A percentile compares a stretch with the other conserved stretches of the same genome.
phyloP scores from a whole-genome alignment of 1,139 yeast genomes.

The Candida gigantensis region DNA sequence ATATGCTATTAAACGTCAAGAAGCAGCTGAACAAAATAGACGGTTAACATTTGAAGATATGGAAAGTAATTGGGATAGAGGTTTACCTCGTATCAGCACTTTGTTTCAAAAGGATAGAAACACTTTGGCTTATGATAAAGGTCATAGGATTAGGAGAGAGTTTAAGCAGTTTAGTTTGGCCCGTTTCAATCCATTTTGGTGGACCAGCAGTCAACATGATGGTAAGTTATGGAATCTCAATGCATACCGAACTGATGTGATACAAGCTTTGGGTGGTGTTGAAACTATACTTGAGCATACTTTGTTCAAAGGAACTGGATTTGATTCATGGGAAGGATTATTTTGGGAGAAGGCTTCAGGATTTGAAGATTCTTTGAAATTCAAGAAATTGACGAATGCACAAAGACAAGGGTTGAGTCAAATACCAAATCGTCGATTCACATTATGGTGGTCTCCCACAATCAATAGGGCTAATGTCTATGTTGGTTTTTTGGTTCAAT shows the following conservation, averaged over 20 bases:
- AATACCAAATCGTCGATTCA: conserved; percentile 95
- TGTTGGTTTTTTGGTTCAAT: conserved; percentile 94
- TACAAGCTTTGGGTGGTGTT: conserved; percentile 96
- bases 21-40: conserved; percentile 83
- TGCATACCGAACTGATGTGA: conserved; percentile 92
- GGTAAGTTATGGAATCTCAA: conserved; percentile 95
- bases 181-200: conserved; percentile 89
- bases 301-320: conserved; percentile 93
- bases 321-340: conserved; percentile 97
- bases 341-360: conserved; percentile 99
- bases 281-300: conserved; percentile 97
- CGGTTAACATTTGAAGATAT: conserved; percentile 89
- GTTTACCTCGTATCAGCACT: conserved; percentile 93
- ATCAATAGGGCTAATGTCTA: conserved; percentile 97
- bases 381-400: conserved; percentile 93
- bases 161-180: conserved; percentile 74
- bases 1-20: conserved; percentile 85
- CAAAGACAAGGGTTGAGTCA: conserved; percentile 97
- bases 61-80: conserved; percentile 95
- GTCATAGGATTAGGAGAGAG: conserved; percentile 81
- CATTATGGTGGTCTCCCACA: conserved; percentile 99
- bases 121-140: conserved; percentile 92
- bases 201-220: conserved; percentile 93
- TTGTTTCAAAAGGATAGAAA: conserved; percentile 94
- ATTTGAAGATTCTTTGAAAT: conserved; percentile 92